Evolutionary conservation across 768 basidiomycete species (phyloP), one percentile per base, ranked within the genome.

Genomic region (Candolleomyces efflorescens): DNA sequence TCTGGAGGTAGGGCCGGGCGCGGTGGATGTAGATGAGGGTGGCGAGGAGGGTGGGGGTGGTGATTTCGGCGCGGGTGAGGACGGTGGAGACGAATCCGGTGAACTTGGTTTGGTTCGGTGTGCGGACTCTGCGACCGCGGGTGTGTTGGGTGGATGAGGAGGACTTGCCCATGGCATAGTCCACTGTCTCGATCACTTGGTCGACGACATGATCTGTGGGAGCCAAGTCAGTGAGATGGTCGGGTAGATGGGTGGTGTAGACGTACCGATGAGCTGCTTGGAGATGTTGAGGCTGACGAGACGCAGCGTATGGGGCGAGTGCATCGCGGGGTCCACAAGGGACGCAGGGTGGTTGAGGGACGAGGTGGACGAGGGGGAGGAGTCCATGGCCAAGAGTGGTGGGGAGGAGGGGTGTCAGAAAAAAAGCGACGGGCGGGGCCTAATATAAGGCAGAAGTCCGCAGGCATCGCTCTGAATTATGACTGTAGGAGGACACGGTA

Each of bases 11-110:
- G 3, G 87, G 87, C 64, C 85, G 85, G 2, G 90, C 87, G 55
- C 90, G 75, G 72, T 85, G 76, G 67, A 92, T 86, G 71, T 92
- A 92, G 68, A 86, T 87, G 54, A 91, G 82, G 6, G 89, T 71
- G 36, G 82, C 83, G 57, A 92, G 79, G 65, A 91, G 70, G 49
- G 84, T 85, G 43, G 89, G 79, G 50, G 84, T 80, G 61, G 83
- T 80, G 62, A 92, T 82, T 69, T 91, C 89, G 39, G 89, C 89
- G 52, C 87, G 84, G 44, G 78, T 74, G 68, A 91, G 77, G 66
- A 91, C 86, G 59, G 84, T 83, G 48, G 76, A 71, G 59, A 83
- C 87, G 65, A 90, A 88, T n/a, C 77, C 73, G 58, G 78, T 72
- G 72, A 90, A 90, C 61, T 81, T 74, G 48, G 77, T 63, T 64